Conservation (phyloP, 2,329 filamentous ascomycete genomes). For the Hymenoscyphus albidus region DNA sequence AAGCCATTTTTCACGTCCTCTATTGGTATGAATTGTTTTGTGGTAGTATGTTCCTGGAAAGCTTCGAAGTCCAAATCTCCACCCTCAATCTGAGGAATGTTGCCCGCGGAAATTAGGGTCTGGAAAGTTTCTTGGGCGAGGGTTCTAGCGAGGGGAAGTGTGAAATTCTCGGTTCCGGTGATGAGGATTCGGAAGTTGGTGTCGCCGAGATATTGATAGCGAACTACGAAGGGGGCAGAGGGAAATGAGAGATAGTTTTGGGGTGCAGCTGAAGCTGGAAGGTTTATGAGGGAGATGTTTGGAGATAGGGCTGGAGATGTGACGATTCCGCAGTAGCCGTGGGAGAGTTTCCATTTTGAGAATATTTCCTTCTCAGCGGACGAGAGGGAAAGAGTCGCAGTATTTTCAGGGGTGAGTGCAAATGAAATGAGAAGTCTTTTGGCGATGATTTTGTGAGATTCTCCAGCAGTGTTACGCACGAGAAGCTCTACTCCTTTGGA, state of each 20-base stretch:
- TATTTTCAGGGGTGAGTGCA: conserved; percentile 13
- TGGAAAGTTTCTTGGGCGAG: not conserved
- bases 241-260: conserved; percentile 10
- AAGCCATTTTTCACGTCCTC: conserved; percentile 5
- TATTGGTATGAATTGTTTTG: not conserved
- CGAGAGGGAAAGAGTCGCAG: conserved; percentile 5
- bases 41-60: conserved; percentile 1
- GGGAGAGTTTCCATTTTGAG: conserved; percentile 14
- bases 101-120: not conserved
- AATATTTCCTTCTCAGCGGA: conserved; percentile 14
- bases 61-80: not conserved
- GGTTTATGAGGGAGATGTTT: not conserved
- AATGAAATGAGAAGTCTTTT: conserved; percentile 17
- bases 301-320: not conserved
- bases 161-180: conserved; percentile 9
- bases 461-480: conserved; percentile 7
- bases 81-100: not conserved
- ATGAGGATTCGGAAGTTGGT: conserved; percentile 11
- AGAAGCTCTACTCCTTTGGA: conserved; percentile 12
- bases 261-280: conserved; percentile 5
- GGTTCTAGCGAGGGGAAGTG: not conserved
- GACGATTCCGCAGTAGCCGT: conserved; percentile 38
- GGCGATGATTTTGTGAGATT: conserved; percentile 10
- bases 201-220: conserved; percentile 10
- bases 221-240: conserved; percentile 6